A percentile compares a stretch with the other conserved stretches of the same genome.
Evolutionary conservation across 192 early-diverging fungal genomes (phyloP).

Genomic region (Rhizophagus sp.): DNA sequence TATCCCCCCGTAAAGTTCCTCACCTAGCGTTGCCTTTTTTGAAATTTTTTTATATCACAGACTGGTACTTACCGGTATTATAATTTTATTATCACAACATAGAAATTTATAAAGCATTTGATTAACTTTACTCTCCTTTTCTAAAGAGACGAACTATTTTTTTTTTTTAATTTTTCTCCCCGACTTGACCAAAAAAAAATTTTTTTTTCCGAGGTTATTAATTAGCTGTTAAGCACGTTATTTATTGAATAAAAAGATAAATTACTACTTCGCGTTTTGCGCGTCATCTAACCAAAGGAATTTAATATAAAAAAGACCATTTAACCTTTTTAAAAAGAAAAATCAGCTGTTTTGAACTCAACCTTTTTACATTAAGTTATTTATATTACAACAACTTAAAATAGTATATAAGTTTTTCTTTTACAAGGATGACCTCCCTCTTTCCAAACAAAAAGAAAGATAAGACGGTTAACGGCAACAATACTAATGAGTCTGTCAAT

Average conservation of each 20-base stretch:
- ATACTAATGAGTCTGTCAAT: neutral
- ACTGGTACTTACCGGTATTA: neutral
- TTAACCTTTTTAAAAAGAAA: neutral
- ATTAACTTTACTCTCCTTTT: neutral
- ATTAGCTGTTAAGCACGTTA: neutral
- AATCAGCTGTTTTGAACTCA: neutral
- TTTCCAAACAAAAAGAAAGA: conserved; percentile 14
- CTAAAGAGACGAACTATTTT: neutral
- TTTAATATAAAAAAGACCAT: neutral
- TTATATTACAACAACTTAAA: neutral
- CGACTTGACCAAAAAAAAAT: neutral
- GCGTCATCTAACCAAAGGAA: neutral
- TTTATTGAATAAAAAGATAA: neutral
- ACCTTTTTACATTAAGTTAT: neutral
- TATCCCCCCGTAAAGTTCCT: neutral
- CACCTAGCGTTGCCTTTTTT: neutral
- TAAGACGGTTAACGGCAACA: conserved; percentile 12
- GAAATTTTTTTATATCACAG: neutral
- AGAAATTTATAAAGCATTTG: no score
- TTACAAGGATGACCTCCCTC: neutral
- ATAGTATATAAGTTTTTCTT: neutral
- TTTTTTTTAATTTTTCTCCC: neutral
- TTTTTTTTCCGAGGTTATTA: neutral
- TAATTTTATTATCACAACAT: neutral
- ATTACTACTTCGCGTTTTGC: neutral